Conservation (phyloP, 2,329 filamentous ascomycete species). For the Paraphoma chrysanthemicola region DNA sequence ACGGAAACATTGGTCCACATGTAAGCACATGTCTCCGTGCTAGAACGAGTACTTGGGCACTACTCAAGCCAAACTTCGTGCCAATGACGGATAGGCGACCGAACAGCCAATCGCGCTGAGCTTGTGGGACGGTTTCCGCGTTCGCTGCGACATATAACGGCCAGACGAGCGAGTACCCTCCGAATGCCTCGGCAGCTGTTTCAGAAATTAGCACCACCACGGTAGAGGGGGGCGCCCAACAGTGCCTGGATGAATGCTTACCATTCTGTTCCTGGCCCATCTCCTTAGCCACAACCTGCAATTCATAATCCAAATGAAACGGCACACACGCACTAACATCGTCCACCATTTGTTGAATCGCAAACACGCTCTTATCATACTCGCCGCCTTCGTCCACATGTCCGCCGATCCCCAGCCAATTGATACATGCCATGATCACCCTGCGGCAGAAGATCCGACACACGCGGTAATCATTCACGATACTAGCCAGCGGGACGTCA, state of each 20-base stretch:
- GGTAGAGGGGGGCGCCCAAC: too few relatives aligned
- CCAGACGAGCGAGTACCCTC: conserved; percentile 51
- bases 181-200: conserved; percentile 49
- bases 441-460: conserved; percentile 50
- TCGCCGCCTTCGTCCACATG: conserved; percentile 13
- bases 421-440: conserved; percentile 46
- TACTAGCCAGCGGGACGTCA: conserved; percentile 47
- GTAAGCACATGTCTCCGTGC: conserved; percentile 45
- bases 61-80: conserved; percentile 44
- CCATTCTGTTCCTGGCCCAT: conserved; percentile 45
- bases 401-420: conserved; percentile 30
- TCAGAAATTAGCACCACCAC: too few relatives aligned
- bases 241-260: too few relatives aligned
- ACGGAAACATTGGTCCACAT: conserved; percentile 46
- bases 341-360: conserved; percentile 48
- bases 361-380: conserved; percentile 29
- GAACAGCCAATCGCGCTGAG: conserved; percentile 47
- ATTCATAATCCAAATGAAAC: conserved; percentile 48
- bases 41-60: conserved; percentile 44
- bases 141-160: conserved; percentile 49
- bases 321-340: conserved; percentile 49
- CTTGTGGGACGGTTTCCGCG: conserved; percentile 43
- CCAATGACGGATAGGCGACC: conserved; percentile 47
- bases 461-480: conserved; percentile 51
- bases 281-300: conserved; percentile 43